Conservation (phyloP, 225 moss, liverwort and hornwort species). For the Bryoerythrophyllum caledonicum region DNA sequence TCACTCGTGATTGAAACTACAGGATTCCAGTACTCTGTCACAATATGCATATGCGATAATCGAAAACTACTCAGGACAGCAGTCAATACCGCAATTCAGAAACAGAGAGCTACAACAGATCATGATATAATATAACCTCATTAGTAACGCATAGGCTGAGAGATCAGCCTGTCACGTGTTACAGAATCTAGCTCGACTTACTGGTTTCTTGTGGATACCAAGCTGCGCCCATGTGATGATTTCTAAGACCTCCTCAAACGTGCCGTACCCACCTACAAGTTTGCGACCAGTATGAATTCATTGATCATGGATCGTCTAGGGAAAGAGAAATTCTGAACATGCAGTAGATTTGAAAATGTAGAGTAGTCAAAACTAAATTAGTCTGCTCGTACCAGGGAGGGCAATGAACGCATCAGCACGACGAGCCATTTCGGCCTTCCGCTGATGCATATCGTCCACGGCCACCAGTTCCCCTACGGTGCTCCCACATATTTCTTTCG, state of each 20-base stretch:
- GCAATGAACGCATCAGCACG: conserved; percentile 51
- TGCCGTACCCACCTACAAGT: conserved; percentile 46
- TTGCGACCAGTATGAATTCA: neutral
- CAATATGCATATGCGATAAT: neutral
- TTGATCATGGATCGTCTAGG: neutral
- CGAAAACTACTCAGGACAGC: neutral
- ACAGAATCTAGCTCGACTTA: neutral
- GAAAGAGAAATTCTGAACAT: neutral
- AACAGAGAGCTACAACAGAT: neutral
- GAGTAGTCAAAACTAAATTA: neutral
- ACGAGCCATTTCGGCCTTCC: conserved; percentile 57
- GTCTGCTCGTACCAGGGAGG: conserved; percentile 29
- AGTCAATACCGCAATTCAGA: neutral
- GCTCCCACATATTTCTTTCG: conserved; percentile 43
- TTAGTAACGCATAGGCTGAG: neutral
- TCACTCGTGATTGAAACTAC: neutral
- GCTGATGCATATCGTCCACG: conserved; percentile 55
- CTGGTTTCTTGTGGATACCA: conserved; percentile 56
- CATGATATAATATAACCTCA: no score
- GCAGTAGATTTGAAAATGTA: neutral
- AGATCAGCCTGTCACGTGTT: neutral
- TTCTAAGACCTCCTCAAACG: conserved; percentile 59
- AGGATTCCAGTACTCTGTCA: neutral
- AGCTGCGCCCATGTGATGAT: conserved; percentile 64
- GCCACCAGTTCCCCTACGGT: conserved; percentile 46